phyloP scores from a whole-genome alignment of 2,329 filamentous ascomycete species.

The Hypoxylon sp. region DNA sequence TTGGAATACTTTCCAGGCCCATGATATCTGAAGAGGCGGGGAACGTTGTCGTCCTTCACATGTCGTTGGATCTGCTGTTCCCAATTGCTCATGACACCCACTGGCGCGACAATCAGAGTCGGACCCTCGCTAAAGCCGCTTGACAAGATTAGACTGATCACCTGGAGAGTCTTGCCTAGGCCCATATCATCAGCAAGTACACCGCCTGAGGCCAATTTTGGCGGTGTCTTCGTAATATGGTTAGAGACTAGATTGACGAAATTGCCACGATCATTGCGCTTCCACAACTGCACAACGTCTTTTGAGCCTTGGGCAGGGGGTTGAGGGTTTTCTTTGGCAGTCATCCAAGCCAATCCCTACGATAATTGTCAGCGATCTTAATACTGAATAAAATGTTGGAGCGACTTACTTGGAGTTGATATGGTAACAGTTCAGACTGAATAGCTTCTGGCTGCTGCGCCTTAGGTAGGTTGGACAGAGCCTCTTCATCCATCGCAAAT shows the following conservation, averaged over 20 bases:
- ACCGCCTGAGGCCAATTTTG: slow-evolving; percentile 79
- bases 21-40: slow-evolving; percentile 81
- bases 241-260: slow-evolving; percentile 80
- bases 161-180: slow-evolving; percentile 87
- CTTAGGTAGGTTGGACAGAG: slow-evolving; percentile 78
- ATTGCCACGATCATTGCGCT: slow-evolving; percentile 59
- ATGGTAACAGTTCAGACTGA: slow-evolving; percentile 77
- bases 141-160: slow-evolving; percentile 81
- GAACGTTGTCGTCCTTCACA: slow-evolving; percentile 70
- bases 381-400: slow-evolving; percentile 4
- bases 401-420: slow-evolving; percentile 73
- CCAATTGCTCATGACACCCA: slow-evolving; percentile 94
- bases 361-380: slow-evolving; percentile 34
- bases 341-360: slow-evolving; percentile 85
- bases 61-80: slow-evolving; percentile 81
- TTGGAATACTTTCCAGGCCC: slow-evolving; percentile 61
- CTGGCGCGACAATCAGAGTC: slow-evolving; percentile 84
- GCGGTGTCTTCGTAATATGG: slow-evolving; percentile 69
- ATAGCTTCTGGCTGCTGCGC: slow-evolving; percentile 76
- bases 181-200: slow-evolving; percentile 96
- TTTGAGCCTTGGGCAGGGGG: slow-evolving; percentile 70
- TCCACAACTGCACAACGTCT: slow-evolving; percentile 83
- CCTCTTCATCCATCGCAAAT: slow-evolving; percentile 77
- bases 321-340: slow-evolving; percentile 77
- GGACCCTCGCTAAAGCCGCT: slow-evolving; percentile 64